Percentiles rank a stretch among this genome's conserved stretches.
These are phyloP conservation scores for Xylariaceae sp. DNA, from an alignment of 2,329 filamentous ascomycete genomes.

Conservation along the genomic window DNA sequence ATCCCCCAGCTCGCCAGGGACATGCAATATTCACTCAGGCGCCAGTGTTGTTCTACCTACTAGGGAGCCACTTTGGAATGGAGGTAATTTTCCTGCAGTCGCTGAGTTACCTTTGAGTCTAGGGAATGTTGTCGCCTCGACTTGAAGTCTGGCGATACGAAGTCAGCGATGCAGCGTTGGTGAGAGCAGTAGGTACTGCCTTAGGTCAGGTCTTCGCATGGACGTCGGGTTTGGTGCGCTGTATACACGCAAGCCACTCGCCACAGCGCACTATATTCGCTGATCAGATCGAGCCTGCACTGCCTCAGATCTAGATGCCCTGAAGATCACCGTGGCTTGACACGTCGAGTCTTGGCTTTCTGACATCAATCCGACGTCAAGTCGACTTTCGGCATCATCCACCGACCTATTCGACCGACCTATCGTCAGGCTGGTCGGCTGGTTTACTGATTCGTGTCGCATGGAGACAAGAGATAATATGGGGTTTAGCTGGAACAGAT, in stretches of 20 bases:
- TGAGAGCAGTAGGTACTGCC: neutral
- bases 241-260: slow-evolving; percentile 20
- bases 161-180: neutral
- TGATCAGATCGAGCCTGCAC: neutral
- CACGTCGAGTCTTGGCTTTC: neutral
- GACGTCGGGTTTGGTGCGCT: slow-evolving; percentile 1
- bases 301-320: slow-evolving; percentile 1
- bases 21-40: too few species aligned
- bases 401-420: too few species aligned
- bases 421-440: too few species aligned
- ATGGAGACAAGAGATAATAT: neutral
- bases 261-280: slow-evolving; percentile 10
- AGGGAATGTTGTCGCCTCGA: too few species aligned
- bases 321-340: slow-evolving; percentile 4
- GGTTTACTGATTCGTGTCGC: neutral
- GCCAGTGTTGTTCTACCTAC: too few species aligned
- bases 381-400: neutral
- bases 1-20: too few species aligned
- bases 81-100: too few species aligned
- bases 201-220: neutral
- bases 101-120: too few species aligned
- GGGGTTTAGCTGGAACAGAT: too few species aligned
- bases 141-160: neutral
- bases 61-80: too few species aligned
- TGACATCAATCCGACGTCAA: slow-evolving; percentile 2